Evolutionary conservation across 345 rosid species (phyloP).

Genomic region (Gossypium raimondii): DNA sequence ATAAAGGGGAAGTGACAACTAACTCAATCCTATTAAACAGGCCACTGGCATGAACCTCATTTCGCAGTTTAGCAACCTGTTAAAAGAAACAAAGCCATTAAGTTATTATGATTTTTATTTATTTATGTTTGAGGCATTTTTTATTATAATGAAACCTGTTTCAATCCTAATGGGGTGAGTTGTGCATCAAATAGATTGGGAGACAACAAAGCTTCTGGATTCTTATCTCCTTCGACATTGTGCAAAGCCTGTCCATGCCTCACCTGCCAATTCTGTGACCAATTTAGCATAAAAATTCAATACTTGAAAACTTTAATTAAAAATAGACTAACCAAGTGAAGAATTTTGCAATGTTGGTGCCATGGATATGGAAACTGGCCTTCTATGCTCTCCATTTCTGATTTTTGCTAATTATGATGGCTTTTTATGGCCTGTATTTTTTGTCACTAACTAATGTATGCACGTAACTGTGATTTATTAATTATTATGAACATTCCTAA

Average conservation of each 20-base stretch:
- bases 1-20: slow-evolving; percentile 55
- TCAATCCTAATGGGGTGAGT: slow-evolving; percentile 46
- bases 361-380: slow-evolving; percentile 32
- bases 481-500: not conserved
- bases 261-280: slow-evolving; percentile 11
- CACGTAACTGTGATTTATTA: not conserved
- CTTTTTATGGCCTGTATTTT: not conserved
- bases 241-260: slow-evolving; percentile 71
- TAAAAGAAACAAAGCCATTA: not conserved
- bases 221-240: slow-evolving; percentile 47
- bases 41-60: slow-evolving; percentile 30
- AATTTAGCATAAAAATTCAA: not conserved
- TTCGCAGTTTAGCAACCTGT: slow-evolving; percentile 38
- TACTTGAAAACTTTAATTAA: not conserved
- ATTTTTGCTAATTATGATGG: not conserved
- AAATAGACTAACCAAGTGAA: slow-evolving; percentile 42
- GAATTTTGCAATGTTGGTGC: slow-evolving; percentile 36
- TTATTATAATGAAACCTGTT: not conserved
- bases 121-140: not conserved
- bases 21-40: slow-evolving; percentile 37
- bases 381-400: slow-evolving; percentile 26
- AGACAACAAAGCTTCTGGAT: slow-evolving; percentile 38
- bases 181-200: slow-evolving; percentile 52
- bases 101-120: not conserved
- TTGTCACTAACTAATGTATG: not conserved